Percentiles rank a stretch among this genome's conserved stretches.
These are phyloP conservation scores for Protomyces pachydermus DNA, from an alignment of 1,139 yeast genomes.

Conservation along the genomic window DNA sequence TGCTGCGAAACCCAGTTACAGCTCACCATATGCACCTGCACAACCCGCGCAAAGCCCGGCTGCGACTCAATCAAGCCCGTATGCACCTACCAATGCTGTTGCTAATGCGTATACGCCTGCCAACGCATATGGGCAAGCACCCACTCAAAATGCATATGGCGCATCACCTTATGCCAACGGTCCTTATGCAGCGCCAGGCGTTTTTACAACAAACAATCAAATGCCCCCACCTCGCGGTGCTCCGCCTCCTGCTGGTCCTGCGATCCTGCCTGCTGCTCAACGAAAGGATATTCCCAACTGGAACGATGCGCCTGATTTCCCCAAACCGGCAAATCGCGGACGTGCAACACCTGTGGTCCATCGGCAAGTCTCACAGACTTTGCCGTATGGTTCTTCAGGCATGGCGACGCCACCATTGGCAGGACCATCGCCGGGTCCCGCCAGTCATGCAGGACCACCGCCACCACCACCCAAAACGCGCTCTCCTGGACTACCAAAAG, in stretches of 20 bases:
- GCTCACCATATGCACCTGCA: not conserved
- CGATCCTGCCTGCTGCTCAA: slow-evolving; percentile 36
- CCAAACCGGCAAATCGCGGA: slow-evolving; percentile 40
- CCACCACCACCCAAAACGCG: slow-evolving; percentile 30
- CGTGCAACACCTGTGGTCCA: slow-evolving; percentile 52
- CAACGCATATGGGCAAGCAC: not conserved
- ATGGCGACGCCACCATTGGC: not conserved
- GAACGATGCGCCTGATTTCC: slow-evolving; percentile 81
- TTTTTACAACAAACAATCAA: slow-evolving; percentile 31
- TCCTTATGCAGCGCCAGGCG: not conserved
- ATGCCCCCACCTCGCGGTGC: slow-evolving; percentile 40
- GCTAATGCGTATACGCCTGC: not conserved
- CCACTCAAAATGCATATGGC: not conserved
- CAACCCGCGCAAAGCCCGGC: not conserved
- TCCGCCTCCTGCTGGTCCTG: slow-evolving; percentile 29
- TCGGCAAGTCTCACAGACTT: slow-evolving; percentile 36
- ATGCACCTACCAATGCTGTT: not conserved
- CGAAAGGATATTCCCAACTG: slow-evolving; percentile 77
- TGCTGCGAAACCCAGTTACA: not conserved
- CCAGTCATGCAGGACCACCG: slow-evolving; percentile 18
- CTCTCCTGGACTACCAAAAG: slow-evolving; percentile 37
- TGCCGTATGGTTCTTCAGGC: slow-evolving; percentile 25
- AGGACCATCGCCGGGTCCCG: not conserved
- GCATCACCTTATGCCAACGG: slow-evolving; percentile 1
- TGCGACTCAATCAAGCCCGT: not conserved